Percentiles rank a stretch among this genome's conserved stretches.
phyloP scores from a whole-genome alignment of 352 stramenopile species.

The Phytophthora uliginosa region DNA sequence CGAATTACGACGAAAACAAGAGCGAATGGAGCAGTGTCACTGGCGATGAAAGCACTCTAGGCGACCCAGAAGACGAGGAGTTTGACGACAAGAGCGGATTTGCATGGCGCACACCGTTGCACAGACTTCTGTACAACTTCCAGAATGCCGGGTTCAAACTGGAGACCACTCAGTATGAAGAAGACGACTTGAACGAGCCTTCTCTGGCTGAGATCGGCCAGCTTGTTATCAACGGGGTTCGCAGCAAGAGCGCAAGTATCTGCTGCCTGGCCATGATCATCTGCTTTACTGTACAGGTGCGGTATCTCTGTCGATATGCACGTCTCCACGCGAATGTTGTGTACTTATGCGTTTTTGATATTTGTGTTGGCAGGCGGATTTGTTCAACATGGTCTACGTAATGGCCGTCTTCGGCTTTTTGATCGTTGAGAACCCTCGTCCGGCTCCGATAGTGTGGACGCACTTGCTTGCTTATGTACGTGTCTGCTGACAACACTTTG shows the following conservation, averaged over 20 bases:
- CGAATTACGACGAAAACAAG: slow-evolving; percentile 67
- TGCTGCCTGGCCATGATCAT: slow-evolving; percentile 76
- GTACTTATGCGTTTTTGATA: slow-evolving; percentile 6
- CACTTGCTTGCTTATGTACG: slow-evolving; percentile 87
- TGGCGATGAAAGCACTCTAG: slow-evolving; percentile 84
- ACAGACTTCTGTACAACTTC: slow-evolving; percentile 69
- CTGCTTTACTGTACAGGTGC: slow-evolving; percentile 82
- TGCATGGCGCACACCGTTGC: slow-evolving; percentile 72
- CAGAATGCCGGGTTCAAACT: slow-evolving; percentile 83
- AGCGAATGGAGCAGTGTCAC: slow-evolving; percentile 91
- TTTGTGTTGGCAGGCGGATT: slow-evolving; percentile 56
- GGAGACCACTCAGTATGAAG: slow-evolving; percentile 77
- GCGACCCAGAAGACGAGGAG: slow-evolving; percentile 83
- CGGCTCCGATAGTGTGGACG: slow-evolving; percentile 69
- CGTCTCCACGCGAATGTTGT: background rate
- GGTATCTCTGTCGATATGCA: background rate
- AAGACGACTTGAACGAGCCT: slow-evolving; percentile 83
- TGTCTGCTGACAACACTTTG: background rate
- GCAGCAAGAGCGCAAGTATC: slow-evolving; percentile 71
- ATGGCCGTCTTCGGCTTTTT: slow-evolving; percentile 76
- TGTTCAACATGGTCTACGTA: slow-evolving; percentile 87
- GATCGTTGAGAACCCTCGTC: slow-evolving; percentile 79
- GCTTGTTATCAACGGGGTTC: slow-evolving; percentile 69
- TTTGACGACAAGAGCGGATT: slow-evolving; percentile 70
- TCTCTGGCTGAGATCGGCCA: slow-evolving; percentile 64